phyloP scores from a whole-genome alignment of 1,284 basidiomycete species.

The Takashimella koratensis region DNA sequence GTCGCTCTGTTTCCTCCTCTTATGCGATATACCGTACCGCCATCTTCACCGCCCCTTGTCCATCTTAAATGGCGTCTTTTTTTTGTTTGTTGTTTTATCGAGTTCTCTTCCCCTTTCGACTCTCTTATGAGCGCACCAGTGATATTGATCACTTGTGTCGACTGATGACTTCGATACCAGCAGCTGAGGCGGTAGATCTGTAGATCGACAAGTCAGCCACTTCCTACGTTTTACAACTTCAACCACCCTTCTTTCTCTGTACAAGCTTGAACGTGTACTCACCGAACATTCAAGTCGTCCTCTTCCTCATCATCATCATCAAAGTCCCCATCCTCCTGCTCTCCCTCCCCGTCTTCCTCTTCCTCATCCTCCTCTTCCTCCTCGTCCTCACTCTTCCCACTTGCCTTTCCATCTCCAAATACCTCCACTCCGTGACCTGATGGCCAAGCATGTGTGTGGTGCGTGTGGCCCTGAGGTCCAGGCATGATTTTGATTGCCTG shows the following conservation, averaged over 20 bases:
- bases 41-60: too few species aligned
- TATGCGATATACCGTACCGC: too few species aligned
- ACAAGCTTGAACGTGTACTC: not conserved
- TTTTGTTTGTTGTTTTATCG: too few species aligned
- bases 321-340: constrained; percentile 34
- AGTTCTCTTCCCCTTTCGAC: too few species aligned
- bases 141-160: constrained; percentile 40
- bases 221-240: not conserved
- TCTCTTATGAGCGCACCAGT: too few species aligned
- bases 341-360: constrained; percentile 27
- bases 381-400: constrained; percentile 13
- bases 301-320: constrained; percentile 43
- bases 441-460: constrained; percentile 3
- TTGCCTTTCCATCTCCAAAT: constrained; percentile 2
- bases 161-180: constrained; percentile 45
- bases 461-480: constrained; percentile 3
- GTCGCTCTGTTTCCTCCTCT: too few species aligned
- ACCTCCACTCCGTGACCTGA: constrained; percentile 6
- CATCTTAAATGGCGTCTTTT: too few species aligned
- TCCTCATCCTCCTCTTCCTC: constrained; percentile 22
- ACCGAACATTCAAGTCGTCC: constrained; percentile 14
- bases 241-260: not conserved
- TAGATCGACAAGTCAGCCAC: not conserved
- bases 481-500: constrained; percentile 14
- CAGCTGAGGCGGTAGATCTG: constrained; percentile 35